Conservation (phyloP, 768 basidiomycete genomes). For the Tulasnella sp. region DNA sequence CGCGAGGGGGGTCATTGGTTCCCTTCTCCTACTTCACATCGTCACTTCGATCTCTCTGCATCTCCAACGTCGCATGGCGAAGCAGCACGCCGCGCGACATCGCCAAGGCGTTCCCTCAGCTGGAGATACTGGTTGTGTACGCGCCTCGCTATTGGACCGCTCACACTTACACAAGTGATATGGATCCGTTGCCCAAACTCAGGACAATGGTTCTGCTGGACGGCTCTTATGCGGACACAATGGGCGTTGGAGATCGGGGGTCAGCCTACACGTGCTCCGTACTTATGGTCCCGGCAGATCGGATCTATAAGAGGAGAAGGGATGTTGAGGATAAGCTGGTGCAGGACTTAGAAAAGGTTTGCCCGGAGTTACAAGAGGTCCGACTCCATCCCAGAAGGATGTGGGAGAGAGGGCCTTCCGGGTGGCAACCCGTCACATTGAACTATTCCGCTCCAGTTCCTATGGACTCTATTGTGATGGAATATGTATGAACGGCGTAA, state of each 20-base stretch:
- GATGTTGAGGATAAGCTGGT: not conserved
- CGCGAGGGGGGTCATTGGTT: not conserved
- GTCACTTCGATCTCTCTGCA: not conserved
- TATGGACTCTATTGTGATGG: not conserved
- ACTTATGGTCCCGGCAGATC: not conserved
- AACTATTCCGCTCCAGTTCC: not conserved
- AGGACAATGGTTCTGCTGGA: not conserved
- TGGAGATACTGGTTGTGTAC: not conserved
- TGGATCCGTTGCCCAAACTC: not conserved
- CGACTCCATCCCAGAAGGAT: not conserved
- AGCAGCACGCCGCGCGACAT: not conserved
- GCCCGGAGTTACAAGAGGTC: not conserved
- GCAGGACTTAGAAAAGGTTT: not conserved
- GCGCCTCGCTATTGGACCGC: not conserved
- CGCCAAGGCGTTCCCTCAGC: not conserved
- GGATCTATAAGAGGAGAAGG: not conserved
- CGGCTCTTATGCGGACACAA: not conserved
- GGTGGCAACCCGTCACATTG: not conserved
- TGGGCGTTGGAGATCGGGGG: not conserved
- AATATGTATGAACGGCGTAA: not conserved
- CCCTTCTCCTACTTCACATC: not conserved
- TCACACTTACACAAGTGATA: not conserved
- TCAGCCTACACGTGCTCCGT: not conserved
- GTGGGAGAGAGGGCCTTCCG: not conserved
- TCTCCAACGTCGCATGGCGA: not conserved